A percentile compares a stretch with the other conserved stretches of the same genome.
Evolutionary conservation across 768 basidiomycete species (phyloP).

Genomic region (Strobilomyces echinocephalus): DNA sequence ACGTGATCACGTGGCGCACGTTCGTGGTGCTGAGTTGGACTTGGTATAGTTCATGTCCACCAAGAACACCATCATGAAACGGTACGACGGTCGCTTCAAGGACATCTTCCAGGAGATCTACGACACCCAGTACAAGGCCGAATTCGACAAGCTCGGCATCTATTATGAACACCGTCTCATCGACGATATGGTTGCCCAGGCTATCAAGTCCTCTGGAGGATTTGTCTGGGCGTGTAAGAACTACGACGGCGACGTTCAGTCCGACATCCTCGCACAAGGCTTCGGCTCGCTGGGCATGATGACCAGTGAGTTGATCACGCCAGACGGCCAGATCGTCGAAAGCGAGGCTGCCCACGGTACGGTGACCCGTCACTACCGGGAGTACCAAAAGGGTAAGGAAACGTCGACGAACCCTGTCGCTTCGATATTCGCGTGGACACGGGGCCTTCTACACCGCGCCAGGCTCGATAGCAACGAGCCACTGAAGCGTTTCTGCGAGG

Average conservation of each 20-base stretch:
- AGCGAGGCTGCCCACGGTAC: conserved; percentile 97
- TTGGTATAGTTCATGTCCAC: conserved; percentile 83
- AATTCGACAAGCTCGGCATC: conserved; percentile 66
- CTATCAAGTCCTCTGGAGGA: conserved; percentile 92
- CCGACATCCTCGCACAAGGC: conserved; percentile 95
- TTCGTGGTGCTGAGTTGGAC: neutral
- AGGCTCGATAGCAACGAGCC: conserved; percentile 82
- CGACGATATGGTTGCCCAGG: conserved; percentile 98
- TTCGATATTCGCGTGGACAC: conserved; percentile 98
- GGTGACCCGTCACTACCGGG: conserved; percentile 95
- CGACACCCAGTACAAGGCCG: conserved; percentile 67
- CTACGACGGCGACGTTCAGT: conserved; percentile 85
- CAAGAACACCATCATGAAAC: conserved; percentile 96
- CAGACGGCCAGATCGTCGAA: conserved; percentile 89
- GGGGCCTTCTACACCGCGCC: conserved; percentile 88
- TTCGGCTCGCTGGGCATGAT: conserved; percentile 98
- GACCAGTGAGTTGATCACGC: conserved; percentile 93
- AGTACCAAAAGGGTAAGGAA: conserved; percentile 95
- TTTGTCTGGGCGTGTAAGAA: conserved; percentile 76
- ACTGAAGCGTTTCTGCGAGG: conserved; percentile 67
- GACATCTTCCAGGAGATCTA: conserved; percentile 99
- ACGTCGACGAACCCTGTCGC: conserved; percentile 99
- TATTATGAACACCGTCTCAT: conserved; percentile 97
- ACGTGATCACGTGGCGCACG: conserved; percentile 17
- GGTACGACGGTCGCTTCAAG: conserved; percentile 98